Evolutionary conservation across 2,329 filamentous ascomycete species (phyloP).

Genomic region (Pyricularia sp.): DNA sequence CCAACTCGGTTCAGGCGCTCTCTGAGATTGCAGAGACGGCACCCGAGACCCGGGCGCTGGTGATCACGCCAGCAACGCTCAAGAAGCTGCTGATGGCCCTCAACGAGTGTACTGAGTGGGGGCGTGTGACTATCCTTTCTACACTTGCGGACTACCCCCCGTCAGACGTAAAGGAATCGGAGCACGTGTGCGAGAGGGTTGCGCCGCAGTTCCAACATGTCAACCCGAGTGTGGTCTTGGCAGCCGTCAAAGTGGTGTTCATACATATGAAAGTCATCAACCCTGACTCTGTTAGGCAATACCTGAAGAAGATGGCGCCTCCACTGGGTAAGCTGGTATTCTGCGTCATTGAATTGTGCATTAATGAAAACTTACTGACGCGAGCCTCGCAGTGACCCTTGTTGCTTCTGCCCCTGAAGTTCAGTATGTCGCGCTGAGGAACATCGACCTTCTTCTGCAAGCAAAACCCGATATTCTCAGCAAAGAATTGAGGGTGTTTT

Average conservation of each 20-base stretch:
- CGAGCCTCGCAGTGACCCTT: constrained; percentile 58
- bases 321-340: constrained; percentile 54
- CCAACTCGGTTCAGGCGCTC: constrained; percentile 88
- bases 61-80: constrained; percentile 68
- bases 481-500: constrained; percentile 96
- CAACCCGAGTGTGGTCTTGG: constrained; percentile 89
- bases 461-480: constrained; percentile 93
- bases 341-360: neutral
- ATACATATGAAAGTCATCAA: constrained; percentile 84
- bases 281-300: constrained; percentile 65
- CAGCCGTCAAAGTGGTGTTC: constrained; percentile 97
- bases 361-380: constrained; percentile 13
- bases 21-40: constrained; percentile 83
- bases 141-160: constrained; percentile 82
- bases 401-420: constrained; percentile 94
- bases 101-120: constrained; percentile 98
- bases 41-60: constrained; percentile 77
- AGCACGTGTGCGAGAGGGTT: constrained; percentile 95
- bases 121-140: constrained; percentile 80
- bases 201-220: constrained; percentile 97
- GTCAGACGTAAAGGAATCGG: constrained; percentile 82
- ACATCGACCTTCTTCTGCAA: constrained; percentile 91
- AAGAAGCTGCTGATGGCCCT: constrained; percentile 95
- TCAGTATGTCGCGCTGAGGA: constrained; percentile 90
- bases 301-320: constrained; percentile 97